These are phyloP conservation scores for Bauhinia variegata DNA, from an alignment of 306 rosid genomes.

Conservation along the genomic window DNA sequence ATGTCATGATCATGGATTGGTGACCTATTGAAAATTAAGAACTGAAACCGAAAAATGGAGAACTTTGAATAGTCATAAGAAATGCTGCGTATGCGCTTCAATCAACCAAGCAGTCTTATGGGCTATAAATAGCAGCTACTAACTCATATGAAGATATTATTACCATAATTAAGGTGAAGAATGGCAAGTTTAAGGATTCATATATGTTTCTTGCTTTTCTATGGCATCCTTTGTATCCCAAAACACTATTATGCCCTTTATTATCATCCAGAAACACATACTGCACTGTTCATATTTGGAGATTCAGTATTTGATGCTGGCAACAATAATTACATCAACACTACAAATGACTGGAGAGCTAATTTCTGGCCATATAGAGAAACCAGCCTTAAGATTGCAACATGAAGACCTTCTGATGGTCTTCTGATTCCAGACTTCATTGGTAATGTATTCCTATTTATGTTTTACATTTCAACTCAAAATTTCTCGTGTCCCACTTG, in stretches of 20 bases:
- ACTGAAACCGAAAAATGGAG: too few species aligned
- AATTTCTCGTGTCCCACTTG: background rate
- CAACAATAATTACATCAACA: slow-evolving; percentile 43
- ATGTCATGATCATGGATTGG: too few species aligned
- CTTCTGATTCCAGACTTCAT: slow-evolving; percentile 39
- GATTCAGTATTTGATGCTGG: slow-evolving; percentile 51
- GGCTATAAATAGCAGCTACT: background rate
- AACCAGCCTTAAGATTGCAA: slow-evolving; percentile 35
- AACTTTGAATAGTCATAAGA: too few species aligned
- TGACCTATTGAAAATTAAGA: too few species aligned
- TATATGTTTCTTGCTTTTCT: background rate
- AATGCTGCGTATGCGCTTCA: too few species aligned
- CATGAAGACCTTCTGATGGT: slow-evolving; percentile 43
- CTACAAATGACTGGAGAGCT: background rate
- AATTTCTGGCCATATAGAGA: slow-evolving; percentile 41
- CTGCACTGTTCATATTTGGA: slow-evolving; percentile 40
- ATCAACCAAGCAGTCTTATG: too few species aligned
- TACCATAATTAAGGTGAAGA: too few species aligned
- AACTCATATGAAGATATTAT: background rate
- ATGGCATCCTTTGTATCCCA: background rate
- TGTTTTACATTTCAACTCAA: background rate
- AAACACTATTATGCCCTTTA: background rate
- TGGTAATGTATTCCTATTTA: slow-evolving; percentile 3
- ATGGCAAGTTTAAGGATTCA: background rate
- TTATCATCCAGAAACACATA: background rate